Evolutionary conservation across 2,329 filamentous ascomycete genomes (phyloP), one percentile per base, ranked within the genome.

Genomic region (Aureobasidium vineae): DNA sequence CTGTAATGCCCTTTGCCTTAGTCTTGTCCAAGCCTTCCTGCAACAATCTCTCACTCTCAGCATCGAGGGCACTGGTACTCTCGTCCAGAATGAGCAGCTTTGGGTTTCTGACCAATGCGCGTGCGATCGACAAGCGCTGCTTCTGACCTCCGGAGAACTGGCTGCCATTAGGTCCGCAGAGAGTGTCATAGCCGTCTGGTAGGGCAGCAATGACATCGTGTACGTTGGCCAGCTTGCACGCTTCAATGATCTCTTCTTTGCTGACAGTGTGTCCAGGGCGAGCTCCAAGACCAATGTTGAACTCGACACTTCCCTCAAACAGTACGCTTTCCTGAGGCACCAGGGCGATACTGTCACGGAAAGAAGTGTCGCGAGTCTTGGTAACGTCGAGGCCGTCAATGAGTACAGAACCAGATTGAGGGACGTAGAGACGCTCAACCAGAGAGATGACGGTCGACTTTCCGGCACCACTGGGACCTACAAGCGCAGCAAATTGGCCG

Each of bases 141-240:
- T 76, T 73, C 57, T 81, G 79, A 3, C 79, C 79, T 33, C 79
- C 79, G 19, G 78, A 79, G 16, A 81, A 71, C 53, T 77, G 75
- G 36, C 74, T 77, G 7, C 78, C 79, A 40, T 75, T 77, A 5
- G 76, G 72, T 13, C 79, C 79, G 67, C 75, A 77, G n/a, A 75
- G 74, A 0, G 88, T 90, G 15, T 88, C 77, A 72, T 91, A 91
- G 0, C 87, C 87, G 16, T 88, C 78, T 0, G 88, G 87, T 19
- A 91, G 77, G 0, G 81, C 77, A 66, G 80, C 77, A 70, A 91
- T 88, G 28, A 84, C 86, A 31, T 90, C 86, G 75, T 91, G 88
- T 69, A 91, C 89, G 72, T 89, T 89, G 41, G 88, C 88, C 19
- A 89, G 77, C 66, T 83, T 82, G 72, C 88, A 90, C 0, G 88